Evolutionary conservation across 306 rosid species (phyloP).

Genomic region (Cicer pinnatifidum): DNA sequence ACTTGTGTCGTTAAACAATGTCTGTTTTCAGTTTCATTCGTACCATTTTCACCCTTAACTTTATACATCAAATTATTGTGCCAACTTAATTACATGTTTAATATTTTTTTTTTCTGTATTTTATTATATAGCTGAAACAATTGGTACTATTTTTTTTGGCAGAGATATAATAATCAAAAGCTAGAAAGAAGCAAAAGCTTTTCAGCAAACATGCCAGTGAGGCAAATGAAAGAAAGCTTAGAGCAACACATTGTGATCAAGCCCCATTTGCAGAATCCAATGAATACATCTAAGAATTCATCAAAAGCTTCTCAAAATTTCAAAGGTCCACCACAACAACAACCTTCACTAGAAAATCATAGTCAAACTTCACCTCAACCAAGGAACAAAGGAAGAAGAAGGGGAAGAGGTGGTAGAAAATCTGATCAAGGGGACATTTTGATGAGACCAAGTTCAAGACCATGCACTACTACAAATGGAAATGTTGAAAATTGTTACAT

Average conservation of each 20-base stretch:
- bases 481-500: constrained; percentile 53
- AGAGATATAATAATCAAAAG: constrained; percentile 48
- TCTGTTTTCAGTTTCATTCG: constrained; percentile 36
- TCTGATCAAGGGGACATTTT: constrained; percentile 81
- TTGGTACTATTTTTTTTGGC: constrained; percentile 48
- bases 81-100: constrained; percentile 55
- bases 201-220: constrained; percentile 70
- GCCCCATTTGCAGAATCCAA: constrained; percentile 75
- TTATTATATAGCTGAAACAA: constrained; percentile 48
- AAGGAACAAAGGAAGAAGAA: constrained; percentile 82
- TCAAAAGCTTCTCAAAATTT: constrained; percentile 76
- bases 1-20: constrained; percentile 51
- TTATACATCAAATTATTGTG: constrained; percentile 40
- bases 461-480: constrained; percentile 57
- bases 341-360: constrained; percentile 53
- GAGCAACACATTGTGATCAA: constrained; percentile 95
- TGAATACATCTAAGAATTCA: constrained; percentile 61
- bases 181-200: constrained; percentile 24
- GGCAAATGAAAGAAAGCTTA: constrained; percentile 90
- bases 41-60: constrained; percentile 37
- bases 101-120: constrained; percentile 35
- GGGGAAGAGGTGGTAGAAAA: constrained; percentile 72
- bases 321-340: constrained; percentile 62
- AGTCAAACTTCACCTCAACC: constrained; percentile 65
- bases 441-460: constrained; percentile 86